Evolutionary conservation across 257 asterid genomes (phyloP), one percentile per base, ranked within the genome.

Genomic region (Gentiana straminea): DNA sequence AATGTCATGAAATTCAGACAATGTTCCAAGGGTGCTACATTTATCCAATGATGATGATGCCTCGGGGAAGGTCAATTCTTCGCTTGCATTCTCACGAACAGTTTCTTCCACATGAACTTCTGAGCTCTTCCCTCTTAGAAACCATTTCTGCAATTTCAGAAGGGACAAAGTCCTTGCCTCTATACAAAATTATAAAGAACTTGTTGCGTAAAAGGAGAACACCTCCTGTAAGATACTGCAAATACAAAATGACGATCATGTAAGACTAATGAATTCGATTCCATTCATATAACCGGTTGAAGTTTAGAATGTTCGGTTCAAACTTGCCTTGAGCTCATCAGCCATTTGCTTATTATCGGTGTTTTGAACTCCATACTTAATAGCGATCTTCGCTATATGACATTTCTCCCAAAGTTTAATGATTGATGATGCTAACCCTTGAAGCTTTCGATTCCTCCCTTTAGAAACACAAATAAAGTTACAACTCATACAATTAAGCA

Each of bases 131-230:
- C 76, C 95, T 70, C 69, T 72, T 80, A 52, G 76, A 56, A 60
- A 91, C 96, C 58, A 74, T 55, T 54, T 66, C 76, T 44, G 82
- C 94, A 67, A 91, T 93, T 64, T 73, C 76, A 59, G 86, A 33
- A 74, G 96, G 84, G 69, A 91, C 63, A 73, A 87, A 91, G 74
- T 91, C 94, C 71, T 91, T 91, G 62, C 98, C 98, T 75, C 96
- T 73, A 62, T 84, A 91, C 63, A 91, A 82, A 68, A 87, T 73
- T 75, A 91, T 87, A 61, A 80, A 46, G 81, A 76, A 87, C 77
- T 87, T 91, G 66, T 91, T 84, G 64, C 98, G 90, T 74, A 91
- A 72, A 52, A 91, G 44, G 59, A 91, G 84, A 57, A 83, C 82
- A 73, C 96, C 96, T 58, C 94, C 96, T 12, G 96, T 91, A 70